Conservation (phyloP, 1,139 yeast genomes). For the Trichomonascaceae sp. region DNA sequence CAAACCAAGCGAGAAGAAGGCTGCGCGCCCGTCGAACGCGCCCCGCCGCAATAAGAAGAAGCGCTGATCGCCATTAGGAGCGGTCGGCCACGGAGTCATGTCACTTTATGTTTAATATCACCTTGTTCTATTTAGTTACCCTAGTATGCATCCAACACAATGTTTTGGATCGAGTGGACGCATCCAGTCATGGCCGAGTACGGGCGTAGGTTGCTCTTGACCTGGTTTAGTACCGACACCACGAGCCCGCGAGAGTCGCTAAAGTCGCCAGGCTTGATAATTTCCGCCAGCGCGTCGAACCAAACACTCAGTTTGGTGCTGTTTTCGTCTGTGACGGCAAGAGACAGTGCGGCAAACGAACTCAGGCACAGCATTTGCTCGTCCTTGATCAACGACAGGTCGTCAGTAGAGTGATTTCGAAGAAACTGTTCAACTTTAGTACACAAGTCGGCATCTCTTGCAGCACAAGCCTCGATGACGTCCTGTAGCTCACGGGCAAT, state of each 20-base stretch:
- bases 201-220: slow-evolving; percentile 5
- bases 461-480: too few species aligned
- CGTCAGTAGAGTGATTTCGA: too few species aligned
- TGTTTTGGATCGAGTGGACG: slow-evolving; percentile 4
- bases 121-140: neutral
- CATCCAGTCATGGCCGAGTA: too few species aligned
- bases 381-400: neutral
- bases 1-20: slow-evolving; percentile 94
- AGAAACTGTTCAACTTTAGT: too few species aligned
- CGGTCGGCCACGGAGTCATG: slow-evolving; percentile 7
- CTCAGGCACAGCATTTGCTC: slow-evolving; percentile 7
- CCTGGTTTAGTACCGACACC: slow-evolving; percentile 7
- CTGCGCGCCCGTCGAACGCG: slow-evolving; percentile 42
- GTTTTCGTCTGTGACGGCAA: slow-evolving; percentile 5
- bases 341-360: slow-evolving; percentile 8
- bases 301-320: slow-evolving; percentile 4
- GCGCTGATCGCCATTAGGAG: slow-evolving; percentile 64
- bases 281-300: slow-evolving; percentile 4
- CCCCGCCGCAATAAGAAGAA: neutral
- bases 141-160: neutral
- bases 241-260: slow-evolving; percentile 4
- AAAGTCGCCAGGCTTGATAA: slow-evolving; percentile 5
- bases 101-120: neutral
- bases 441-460: too few species aligned
- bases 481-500: too few species aligned